These are phyloP conservation scores for Colletotrichum sp. DNA, from an alignment of 2,329 filamentous ascomycete species.

Conservation along the genomic window DNA sequence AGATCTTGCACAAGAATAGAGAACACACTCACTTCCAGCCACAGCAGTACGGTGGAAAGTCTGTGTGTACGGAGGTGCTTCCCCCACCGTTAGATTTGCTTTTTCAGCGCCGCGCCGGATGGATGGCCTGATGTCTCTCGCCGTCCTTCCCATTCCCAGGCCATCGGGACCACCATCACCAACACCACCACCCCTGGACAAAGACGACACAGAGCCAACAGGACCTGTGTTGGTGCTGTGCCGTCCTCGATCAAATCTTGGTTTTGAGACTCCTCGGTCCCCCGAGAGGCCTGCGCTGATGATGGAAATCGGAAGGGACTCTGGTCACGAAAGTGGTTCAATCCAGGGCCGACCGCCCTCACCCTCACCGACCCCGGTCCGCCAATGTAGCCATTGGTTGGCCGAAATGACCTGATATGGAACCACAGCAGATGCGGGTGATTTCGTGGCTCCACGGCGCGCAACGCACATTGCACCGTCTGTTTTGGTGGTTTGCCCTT, in stretches of 20 bases:
- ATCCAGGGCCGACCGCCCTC: not conserved
- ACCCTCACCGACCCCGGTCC: not conserved
- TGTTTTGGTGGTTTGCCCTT: not conserved
- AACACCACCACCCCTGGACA: not conserved
- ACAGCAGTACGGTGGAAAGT: not conserved
- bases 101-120: not conserved
- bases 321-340: not conserved
- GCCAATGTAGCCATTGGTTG: conserved; percentile 14
- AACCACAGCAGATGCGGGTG: not conserved
- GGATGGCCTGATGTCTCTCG: conserved; percentile 5
- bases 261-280: not conserved
- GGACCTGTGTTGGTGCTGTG: not conserved
- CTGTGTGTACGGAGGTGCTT: not conserved
- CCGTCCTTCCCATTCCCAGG: not conserved
- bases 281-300: not conserved
- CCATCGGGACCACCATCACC: not conserved
- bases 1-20: not conserved
- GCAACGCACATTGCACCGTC: not conserved
- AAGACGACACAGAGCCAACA: not conserved
- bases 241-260: not conserved
- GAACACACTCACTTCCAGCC: not conserved
- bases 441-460: conserved; percentile 9
- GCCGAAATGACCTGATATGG: conserved; percentile 16
- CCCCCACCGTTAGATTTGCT: not conserved
- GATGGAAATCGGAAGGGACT: not conserved